Base-by-base conservation (phyloP, 768 basidiomycete species). In the Hygrophorus pudorinus region DNA sequence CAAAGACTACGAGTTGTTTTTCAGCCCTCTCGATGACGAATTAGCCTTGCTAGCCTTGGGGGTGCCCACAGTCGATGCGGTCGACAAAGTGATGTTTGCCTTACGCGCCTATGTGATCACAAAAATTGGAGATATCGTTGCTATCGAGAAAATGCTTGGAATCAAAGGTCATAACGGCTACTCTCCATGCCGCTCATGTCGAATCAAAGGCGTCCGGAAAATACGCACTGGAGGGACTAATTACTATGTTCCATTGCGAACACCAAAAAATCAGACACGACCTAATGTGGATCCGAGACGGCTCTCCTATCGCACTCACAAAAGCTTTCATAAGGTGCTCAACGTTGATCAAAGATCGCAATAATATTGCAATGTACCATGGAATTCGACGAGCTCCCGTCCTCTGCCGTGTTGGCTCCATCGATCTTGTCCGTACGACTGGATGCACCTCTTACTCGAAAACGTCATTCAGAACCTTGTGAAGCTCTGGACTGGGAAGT, bases 1-100 rank as follows among this genome's bases (percentile, higher is more conserved):
- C 0, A 54, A 60, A 14, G 66, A 73, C 46, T 28, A 64, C 1
- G 62, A 65, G 38, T 75, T 72, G 0, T 75, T 74, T 41, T 51
- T 66, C 0, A 62, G 51, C 38, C 72, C 71, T 0, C 42, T 69
- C 2, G 49, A 67, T 2, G 46, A 67, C 10, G 71, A 75, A 44
- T 46, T 64, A 3, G 14, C 61, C 0, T 36, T 53, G 9, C 60
- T 73, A 0, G 61, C 58, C 0, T 12, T 42, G 13, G 72, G 72
- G 2, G 57, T 73, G 2, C 29, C n/a, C 1, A 60, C 67, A 0
- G 66, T 56, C 32, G 58, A 70, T 49, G 57, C 57, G 0, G 38
- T 57, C 1, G 39, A 51, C 0, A 37, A 51, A 24, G 13, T 35
- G 8, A 13, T 46, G 6, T 67, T 66, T 35, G 16, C 20, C 1